Conservation (phyloP, 139 green algal genomes). For the Penium margaritaceum region DNA sequence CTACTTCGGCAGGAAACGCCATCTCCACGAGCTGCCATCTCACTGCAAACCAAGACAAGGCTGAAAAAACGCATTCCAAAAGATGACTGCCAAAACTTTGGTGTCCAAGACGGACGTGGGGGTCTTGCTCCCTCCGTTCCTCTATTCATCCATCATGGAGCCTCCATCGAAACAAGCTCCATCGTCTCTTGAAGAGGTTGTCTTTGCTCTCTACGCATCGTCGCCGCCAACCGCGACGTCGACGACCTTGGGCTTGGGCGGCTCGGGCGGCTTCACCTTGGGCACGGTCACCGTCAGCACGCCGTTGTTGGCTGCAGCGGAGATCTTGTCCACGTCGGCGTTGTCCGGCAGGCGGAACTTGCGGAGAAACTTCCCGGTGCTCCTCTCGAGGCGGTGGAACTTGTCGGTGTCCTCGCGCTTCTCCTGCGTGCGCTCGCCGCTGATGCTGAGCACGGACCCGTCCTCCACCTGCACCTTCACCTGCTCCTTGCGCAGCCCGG, state of each 20-base stretch:
- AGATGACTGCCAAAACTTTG: no score
- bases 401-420: conserved; percentile 13
- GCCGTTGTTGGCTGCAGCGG: conserved; percentile 8
- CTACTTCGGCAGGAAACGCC: no score
- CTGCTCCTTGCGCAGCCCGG: conserved; percentile 18
- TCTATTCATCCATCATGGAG: no score
- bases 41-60: no score
- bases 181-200: no score
- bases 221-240: no score
- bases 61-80: no score
- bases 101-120: no score
- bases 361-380: conserved; percentile 17
- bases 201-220: no score
- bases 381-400: conserved; percentile 27
- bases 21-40: no score
- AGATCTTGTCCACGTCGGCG: conserved; percentile 23
- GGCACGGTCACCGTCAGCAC: conserved; percentile 22
- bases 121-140: no score
- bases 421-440: conserved; percentile 27
- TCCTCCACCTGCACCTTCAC: conserved; percentile 42
- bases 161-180: no score
- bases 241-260: conserved; percentile 5
- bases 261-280: conserved; percentile 19
- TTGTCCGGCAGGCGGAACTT: conserved; percentile 21
- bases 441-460: conserved; percentile 39